Conservation (phyloP, 495 filamentous ascomycete genomes). For the Apodospora peruviana region DNA sequence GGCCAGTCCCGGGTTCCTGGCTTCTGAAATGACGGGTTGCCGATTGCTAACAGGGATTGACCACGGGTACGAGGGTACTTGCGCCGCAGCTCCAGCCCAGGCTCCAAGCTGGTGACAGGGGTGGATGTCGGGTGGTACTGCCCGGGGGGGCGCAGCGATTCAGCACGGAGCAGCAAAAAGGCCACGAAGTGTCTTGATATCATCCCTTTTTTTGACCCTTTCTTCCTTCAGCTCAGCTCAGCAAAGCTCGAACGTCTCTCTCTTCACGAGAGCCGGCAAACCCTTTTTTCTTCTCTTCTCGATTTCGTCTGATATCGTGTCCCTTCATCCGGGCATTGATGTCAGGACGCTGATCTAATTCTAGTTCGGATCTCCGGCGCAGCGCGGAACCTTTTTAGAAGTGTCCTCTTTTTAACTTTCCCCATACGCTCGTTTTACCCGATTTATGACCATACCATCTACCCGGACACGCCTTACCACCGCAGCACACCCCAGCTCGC, state of each 20-base stretch:
- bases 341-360: too few relatives aligned
- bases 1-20: too few relatives aligned
- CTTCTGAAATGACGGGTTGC: too few relatives aligned
- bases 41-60: neutral
- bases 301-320: constrained; percentile 14
- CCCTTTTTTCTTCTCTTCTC: constrained; percentile 11
- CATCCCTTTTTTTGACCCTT: constrained; percentile 13
- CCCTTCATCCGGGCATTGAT: too few relatives aligned
- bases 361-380: too few relatives aligned
- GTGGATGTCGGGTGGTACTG: constrained; percentile 3
- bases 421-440: too few relatives aligned
- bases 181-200: constrained; percentile 20
- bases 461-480: too few relatives aligned
- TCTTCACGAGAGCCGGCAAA: constrained; percentile 10
- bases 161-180: constrained; percentile 10
- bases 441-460: too few relatives aligned
- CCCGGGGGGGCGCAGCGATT: neutral
- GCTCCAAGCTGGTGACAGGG: constrained; percentile 4
- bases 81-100: neutral
- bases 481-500: too few relatives aligned
- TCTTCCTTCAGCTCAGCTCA: constrained; percentile 16
- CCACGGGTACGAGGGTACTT: constrained; percentile 7
- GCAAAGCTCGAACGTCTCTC: constrained; percentile 15
- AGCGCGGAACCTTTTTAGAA: too few relatives aligned
- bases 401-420: too few relatives aligned